Percentiles rank a stretch among this genome's conserved stretches.
These are phyloP conservation scores for Gracilaria domingensis DNA, from an alignment of 23 red algal species.

Conservation along the genomic window DNA sequence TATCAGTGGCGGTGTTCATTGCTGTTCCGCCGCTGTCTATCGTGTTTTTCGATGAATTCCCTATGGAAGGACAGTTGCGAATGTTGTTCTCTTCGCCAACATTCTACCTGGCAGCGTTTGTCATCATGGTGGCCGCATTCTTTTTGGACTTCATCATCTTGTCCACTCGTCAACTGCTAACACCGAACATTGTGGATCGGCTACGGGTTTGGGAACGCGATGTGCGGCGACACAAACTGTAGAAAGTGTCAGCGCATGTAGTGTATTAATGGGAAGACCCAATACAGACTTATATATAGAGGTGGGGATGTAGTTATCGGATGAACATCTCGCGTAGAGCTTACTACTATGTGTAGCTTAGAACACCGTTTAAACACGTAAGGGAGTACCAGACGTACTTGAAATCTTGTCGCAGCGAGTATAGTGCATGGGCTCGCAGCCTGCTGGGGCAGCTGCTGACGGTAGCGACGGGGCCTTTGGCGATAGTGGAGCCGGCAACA, in stretches of 20 bases:
- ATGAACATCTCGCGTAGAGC: too few species aligned
- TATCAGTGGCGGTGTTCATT: constrained; percentile 62
- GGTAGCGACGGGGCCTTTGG: too few species aligned
- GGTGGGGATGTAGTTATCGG: too few species aligned
- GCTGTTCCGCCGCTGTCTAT: constrained; percentile 62
- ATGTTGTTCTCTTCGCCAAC: constrained; percentile 65
- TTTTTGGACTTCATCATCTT: constrained; percentile 74
- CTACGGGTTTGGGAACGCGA: constrained; percentile 62
- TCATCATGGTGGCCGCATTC: constrained; percentile 71
- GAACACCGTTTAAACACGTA: too few species aligned
- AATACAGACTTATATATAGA: too few species aligned
- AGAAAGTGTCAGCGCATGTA: neutral
- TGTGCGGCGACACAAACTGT: constrained; percentile 17
- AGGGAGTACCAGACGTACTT: too few species aligned
- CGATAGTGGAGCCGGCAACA: too few species aligned
- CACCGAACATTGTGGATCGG: constrained; percentile 61
- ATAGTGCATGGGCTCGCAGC: too few species aligned
- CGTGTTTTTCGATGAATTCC: constrained; percentile 41
- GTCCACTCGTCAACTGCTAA: constrained; percentile 63
- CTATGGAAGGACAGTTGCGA: constrained; percentile 62
- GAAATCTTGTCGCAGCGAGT: too few species aligned
- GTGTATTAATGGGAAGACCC: neutral
- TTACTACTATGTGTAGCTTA: too few species aligned
- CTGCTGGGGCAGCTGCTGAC: too few species aligned
- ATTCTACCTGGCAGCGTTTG: constrained; percentile 57